phyloP scores from a whole-genome alignment of 768 basidiomycete genomes.

The Lactifluus echinatus region DNA sequence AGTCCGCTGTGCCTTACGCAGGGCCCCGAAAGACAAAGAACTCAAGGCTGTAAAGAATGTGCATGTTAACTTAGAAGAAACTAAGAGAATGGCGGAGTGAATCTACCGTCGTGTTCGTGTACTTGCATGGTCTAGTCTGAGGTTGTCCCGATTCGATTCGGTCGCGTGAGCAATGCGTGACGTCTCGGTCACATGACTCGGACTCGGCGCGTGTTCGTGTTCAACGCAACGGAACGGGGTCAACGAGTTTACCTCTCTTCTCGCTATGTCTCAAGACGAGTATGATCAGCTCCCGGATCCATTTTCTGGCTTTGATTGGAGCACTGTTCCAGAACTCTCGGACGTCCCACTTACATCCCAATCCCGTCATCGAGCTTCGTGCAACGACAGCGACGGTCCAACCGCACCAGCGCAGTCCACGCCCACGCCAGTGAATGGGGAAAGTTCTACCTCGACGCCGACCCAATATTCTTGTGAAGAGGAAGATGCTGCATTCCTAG shows the following conservation, averaged over 20 bases:
- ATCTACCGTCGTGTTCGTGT: too few relatives aligned
- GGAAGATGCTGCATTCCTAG: slow-evolving; percentile 20
- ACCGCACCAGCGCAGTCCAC: not conserved
- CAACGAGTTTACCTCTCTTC: not conserved
- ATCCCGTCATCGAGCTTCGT: not conserved
- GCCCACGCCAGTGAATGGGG: not conserved
- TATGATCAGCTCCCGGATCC: slow-evolving; percentile 47
- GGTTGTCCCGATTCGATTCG: too few relatives aligned
- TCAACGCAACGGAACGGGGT: too few relatives aligned
- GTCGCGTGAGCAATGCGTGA: not conserved
- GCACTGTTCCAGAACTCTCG: slow-evolving; percentile 30
- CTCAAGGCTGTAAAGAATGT: not conserved
- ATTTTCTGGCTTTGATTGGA: slow-evolving; percentile 41
- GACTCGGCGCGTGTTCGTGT: too few relatives aligned
- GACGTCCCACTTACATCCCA: not conserved
- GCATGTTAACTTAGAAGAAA: not conserved
- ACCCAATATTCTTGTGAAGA: slow-evolving; percentile 25
- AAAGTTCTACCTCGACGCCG: not conserved
- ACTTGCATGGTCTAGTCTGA: slow-evolving; percentile 9
- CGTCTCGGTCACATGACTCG: not conserved
- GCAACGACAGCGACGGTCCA: not conserved
- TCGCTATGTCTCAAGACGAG: slow-evolving; percentile 32
- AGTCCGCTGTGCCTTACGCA: slow-evolving; percentile 17
- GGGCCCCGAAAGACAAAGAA: slow-evolving; percentile 15
- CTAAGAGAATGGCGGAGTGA: not conserved